A percentile compares a stretch with the other conserved stretches of the same genome.
Conservation (phyloP, 176 grass and related monocot genomes). For the Pharus latifolius region DNA sequence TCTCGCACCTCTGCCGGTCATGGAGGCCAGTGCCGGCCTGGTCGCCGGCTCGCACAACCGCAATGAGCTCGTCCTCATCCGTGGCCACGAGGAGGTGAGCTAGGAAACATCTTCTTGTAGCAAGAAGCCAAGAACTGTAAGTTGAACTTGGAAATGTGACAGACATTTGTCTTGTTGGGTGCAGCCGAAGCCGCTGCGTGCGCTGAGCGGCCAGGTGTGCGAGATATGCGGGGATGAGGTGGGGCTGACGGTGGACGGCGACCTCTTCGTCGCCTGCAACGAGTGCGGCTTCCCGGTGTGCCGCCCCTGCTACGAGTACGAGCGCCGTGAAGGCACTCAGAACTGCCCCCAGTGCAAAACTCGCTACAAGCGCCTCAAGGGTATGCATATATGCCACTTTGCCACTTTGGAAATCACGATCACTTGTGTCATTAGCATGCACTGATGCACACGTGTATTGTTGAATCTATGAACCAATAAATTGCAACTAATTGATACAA, state of each 20-base stretch:
- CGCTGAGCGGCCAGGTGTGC: constrained; percentile 91
- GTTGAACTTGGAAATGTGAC: background rate
- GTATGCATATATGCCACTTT: constrained; percentile 16
- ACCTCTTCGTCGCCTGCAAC: constrained; percentile 91
- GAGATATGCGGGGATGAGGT: constrained; percentile 95
- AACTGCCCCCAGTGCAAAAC: constrained; percentile 96
- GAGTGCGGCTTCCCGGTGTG: constrained; percentile 98
- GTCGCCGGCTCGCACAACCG: constrained; percentile 92
- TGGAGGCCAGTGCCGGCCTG: constrained; percentile 80
- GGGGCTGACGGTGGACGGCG: constrained; percentile 73
- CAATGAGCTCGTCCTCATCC: constrained; percentile 96
- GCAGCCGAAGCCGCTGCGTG: constrained; percentile 57
- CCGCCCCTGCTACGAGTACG: constrained; percentile 97
- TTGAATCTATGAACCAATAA: too few relatives aligned
- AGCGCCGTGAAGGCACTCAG: constrained; percentile 93
- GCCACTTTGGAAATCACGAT: too few relatives aligned
- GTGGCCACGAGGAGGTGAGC: constrained; percentile 81
- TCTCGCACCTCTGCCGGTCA: background rate
- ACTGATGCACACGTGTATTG: too few relatives aligned
- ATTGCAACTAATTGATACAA: too few relatives aligned
- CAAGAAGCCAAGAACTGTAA: too few relatives aligned
- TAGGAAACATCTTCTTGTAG: too few relatives aligned
- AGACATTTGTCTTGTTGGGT: background rate
- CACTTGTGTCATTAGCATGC: too few relatives aligned
- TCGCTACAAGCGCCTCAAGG: constrained; percentile 98